These are phyloP conservation scores for Candida coquimbonensis DNA, from an alignment of 805 yeast genomes.

Conservation along the genomic window DNA sequence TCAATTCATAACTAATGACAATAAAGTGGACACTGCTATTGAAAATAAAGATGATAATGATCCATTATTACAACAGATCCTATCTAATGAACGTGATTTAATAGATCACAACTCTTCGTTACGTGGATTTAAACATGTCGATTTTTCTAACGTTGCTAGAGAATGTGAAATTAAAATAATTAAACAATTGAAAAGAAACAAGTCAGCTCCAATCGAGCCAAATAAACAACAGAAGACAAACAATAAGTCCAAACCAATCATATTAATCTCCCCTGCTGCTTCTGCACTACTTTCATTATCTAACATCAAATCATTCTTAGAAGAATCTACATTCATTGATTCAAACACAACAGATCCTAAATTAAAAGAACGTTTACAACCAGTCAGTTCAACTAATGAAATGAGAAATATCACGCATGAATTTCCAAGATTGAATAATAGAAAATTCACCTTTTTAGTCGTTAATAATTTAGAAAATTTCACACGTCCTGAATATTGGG, in stretches of 20 bases:
- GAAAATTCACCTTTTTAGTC: slow-evolving; percentile 58
- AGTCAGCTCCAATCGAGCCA: slow-evolving; percentile 4
- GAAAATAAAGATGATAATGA: slow-evolving; percentile 15
- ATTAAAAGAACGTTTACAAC: slow-evolving; percentile 25
- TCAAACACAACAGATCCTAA: slow-evolving; percentile 35
- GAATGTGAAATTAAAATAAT: slow-evolving; percentile 58
- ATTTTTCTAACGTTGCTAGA: slow-evolving; percentile 59
- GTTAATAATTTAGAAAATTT: slow-evolving; percentile 85
- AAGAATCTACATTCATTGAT: slow-evolving; percentile 60
- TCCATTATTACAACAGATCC: slow-evolving; percentile 24
- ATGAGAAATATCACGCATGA: slow-evolving; percentile 47
- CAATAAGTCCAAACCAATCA: slow-evolving; percentile 44
- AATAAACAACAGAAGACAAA: slow-evolving; percentile 8
- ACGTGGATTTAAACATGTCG: slow-evolving; percentile 60
- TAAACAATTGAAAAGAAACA: slow-evolving; percentile 23
- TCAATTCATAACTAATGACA: slow-evolving; percentile 34
- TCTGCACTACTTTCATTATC: slow-evolving; percentile 60
- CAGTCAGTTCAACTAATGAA: slow-evolving; percentile 17
- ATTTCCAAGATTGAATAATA: slow-evolving; percentile 45
- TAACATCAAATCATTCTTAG: slow-evolving; percentile 63
- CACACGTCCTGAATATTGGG: slow-evolving; percentile 96
- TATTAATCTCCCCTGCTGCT: slow-evolving; percentile 73
- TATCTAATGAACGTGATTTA: slow-evolving; percentile 39
- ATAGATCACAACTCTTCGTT: slow-evolving; percentile 54
- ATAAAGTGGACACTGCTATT: slow-evolving; percentile 1